Base-by-base conservation (phyloP, 2,329 filamentous ascomycete genomes). In the Leptographium galeiforme region DNA sequence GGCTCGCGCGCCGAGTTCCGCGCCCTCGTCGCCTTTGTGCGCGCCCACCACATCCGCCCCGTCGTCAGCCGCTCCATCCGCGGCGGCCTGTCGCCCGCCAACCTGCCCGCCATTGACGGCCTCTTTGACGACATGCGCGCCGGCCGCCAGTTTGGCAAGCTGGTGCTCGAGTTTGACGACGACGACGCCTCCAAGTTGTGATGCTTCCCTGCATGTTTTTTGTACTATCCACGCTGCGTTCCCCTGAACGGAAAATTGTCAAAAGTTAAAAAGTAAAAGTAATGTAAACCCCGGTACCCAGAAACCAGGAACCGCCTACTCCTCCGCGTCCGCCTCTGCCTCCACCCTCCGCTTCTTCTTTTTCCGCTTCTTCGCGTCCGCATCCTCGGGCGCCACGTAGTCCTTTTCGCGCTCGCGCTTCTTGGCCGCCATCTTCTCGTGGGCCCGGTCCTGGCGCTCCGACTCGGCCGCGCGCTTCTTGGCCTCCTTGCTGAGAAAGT, bases 401-500 rank as follows among this genome's bases (percentile, higher is more conserved):
- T 93, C 89, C 66, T 85, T 82, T 67, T 89, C 84, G 56, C 89
- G 77, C 72, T 93, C 87, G 68, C 84, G 85, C 71, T 85, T 79
- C 77, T 88, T 94, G 68, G 94, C 88, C 59, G 85, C 85, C 75
- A 89, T 91, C 74, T 90, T 91, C 68, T 82, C 76, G 69, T 82
- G 85, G 72, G 95, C 90, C 69, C 85, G 84, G 67, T 94, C 89
- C 64, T 88, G 78, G 59, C 89, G 76, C 63, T 88, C 86, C 65
- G 91, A 85, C 68, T 86, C 83, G 48, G 76, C 82, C 53, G 84
- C 85, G 57, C 90, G 78, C 63, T 95, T 88, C 76, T 95, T 95
- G 56, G 89, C 90, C 64, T 90, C 82, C 75, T 95, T 95, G 64
- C 84, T 84, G 65, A 98, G 70, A 69, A 97, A 97, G 72, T 95